Base-by-base conservation (phyloP, 164 flowering plant species). In the Nymphaea thermarum region DNA sequence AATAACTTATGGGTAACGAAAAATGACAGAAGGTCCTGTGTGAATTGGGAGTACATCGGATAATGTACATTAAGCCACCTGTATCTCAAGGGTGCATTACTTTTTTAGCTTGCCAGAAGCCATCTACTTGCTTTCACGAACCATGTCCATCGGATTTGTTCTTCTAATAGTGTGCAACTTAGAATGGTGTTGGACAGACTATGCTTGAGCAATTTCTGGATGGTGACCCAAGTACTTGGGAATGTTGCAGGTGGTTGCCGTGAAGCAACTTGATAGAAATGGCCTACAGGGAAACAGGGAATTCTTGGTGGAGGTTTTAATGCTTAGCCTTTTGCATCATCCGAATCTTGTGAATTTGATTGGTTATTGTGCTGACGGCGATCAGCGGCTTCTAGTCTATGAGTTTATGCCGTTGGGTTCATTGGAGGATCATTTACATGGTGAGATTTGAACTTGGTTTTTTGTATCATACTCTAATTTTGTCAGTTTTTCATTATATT, bases 391-490 rank as follows among this genome's bases (percentile, higher is more conserved):
- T 66, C 98, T 91, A 74, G 98, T 91, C 60, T 91, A 89, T 70
- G 98, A 91, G 77, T 89, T 81, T 67, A 91, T 91, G 98, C 92
- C 96, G 3, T 75, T 89, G 77, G 98, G 98, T 47, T 91, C 98
- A 41, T 75, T 91, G 79, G 96, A 89, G 73, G 98, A 91, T 77
- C 98, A 91, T 75, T 84, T 91, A 73, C 92, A 87, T 70, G 98
- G 98, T 91, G 67, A 80, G 74, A 17, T 71, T 44, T 43, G 43
- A 10, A 45, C 53, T 45, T 45, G 7, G 11, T 45, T 45, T 45
- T 45, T 5, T 11, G 18, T 68, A 42, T 65, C 10, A 53, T 17
- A 43, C 12, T 76, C 42, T 42, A 67, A 41, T 18, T 44, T 17
- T 18, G 42, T 47, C 41, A 42, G 57, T 16, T 67, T 18, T 55